Conservation (phyloP, 805 yeast genomes). For the Ogataea ganodermae region DNA sequence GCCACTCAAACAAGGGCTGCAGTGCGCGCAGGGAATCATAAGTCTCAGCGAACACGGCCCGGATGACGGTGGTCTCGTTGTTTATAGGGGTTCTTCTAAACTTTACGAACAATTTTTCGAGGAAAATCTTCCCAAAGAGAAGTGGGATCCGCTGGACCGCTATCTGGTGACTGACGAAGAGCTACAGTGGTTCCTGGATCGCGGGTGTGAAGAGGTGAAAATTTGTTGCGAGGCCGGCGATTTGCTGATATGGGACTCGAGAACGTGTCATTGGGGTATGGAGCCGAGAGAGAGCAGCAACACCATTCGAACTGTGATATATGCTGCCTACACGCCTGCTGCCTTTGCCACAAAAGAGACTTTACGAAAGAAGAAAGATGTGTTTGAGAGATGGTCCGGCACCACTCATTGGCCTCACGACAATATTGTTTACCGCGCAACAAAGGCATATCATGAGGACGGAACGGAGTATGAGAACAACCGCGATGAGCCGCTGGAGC, state of each 20-base stretch:
- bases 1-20: constrained; percentile 33
- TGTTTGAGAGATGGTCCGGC: constrained; percentile 30
- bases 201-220: constrained; percentile 33
- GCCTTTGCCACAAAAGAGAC: constrained; percentile 35
- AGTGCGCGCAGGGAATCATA: constrained; percentile 39
- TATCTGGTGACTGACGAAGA: constrained; percentile 24
- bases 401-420: constrained; percentile 39
- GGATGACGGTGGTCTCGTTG: constrained; percentile 37
- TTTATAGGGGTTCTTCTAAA: constrained; percentile 29
- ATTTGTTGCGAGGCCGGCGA: constrained; percentile 38
- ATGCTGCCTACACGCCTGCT: constrained; percentile 35
- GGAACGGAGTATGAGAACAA: constrained; percentile 1
- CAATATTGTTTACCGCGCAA: constrained; percentile 25
- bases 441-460: constrained; percentile 26
- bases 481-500: constrained; percentile 23
- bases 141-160: constrained; percentile 29
- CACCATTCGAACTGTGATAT: constrained; percentile 34
- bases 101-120: constrained; percentile 30
- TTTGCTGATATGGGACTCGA: constrained; percentile 39
- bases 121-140: constrained; percentile 17
- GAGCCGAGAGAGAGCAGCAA: constrained; percentile 29
- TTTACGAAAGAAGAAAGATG: constrained; percentile 23
- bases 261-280: constrained; percentile 36
- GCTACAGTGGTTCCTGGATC: constrained; percentile 30
- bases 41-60: constrained; percentile 24